Percentiles rank a stretch among this genome's conserved stretches.
Conservation (phyloP, 78 protist genomes). For the Dictyostelium purpureum region DNA sequence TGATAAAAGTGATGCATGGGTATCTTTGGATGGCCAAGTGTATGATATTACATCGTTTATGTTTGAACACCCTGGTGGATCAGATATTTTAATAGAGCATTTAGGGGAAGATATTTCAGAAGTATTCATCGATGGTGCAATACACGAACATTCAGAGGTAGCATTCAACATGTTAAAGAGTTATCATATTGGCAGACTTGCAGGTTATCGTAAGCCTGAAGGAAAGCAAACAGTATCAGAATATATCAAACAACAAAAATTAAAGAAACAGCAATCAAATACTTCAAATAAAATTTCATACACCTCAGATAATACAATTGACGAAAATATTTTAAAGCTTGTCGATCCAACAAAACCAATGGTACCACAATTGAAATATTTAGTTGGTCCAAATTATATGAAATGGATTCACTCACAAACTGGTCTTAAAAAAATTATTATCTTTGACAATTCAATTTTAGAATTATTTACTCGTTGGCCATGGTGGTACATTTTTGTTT, state of each 20-base stretch:
- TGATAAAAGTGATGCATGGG: slow-evolving; percentile 66
- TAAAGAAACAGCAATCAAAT: not conserved
- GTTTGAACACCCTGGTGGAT: slow-evolving; percentile 81
- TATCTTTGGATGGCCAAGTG: slow-evolving; percentile 73
- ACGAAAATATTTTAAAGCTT: not conserved
- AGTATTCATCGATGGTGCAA: slow-evolving; percentile 39
- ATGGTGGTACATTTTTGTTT: slow-evolving; percentile 82
- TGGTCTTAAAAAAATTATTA: slow-evolving; percentile 58
- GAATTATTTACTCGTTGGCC: slow-evolving; percentile 80
- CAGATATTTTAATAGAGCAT: slow-evolving; percentile 59
- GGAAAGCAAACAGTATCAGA: slow-evolving; percentile 12
- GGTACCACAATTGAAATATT: slow-evolving; percentile 67
- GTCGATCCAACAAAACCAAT: slow-evolving; percentile 73
- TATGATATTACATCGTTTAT: slow-evolving; percentile 69
- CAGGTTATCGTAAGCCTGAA: slow-evolving; percentile 35
- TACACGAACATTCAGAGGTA: slow-evolving; percentile 71
- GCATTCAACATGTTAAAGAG: slow-evolving; percentile 74
- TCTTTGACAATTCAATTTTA: slow-evolving; percentile 54
- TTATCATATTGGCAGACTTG: slow-evolving; percentile 52
- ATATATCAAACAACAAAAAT: slow-evolving; percentile 6
- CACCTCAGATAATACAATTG: not conserved
- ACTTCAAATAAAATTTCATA: not conserved
- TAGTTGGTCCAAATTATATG: slow-evolving; percentile 44
- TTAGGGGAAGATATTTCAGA: slow-evolving; percentile 62
- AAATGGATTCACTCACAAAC: slow-evolving; percentile 80